Evolutionary conservation across 495 filamentous ascomycete genomes (phyloP).

Genomic region (Staphylotrichum longicolle): DNA sequence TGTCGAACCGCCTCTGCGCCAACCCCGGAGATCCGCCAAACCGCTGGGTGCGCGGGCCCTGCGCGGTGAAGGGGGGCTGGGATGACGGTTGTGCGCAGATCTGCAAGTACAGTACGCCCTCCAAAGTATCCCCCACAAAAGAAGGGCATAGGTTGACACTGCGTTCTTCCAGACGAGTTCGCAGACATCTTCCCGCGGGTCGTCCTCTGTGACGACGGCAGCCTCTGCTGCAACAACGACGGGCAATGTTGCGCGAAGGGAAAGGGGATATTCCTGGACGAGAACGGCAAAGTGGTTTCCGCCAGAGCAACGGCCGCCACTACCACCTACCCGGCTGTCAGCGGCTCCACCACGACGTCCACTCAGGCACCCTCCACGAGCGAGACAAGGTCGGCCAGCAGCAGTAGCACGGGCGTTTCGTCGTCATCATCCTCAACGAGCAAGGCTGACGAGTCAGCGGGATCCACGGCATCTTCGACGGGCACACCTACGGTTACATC

Average conservation of each 20-base stretch:
- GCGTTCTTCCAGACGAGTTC: conserved; percentile 10
- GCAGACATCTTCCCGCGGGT: conserved; percentile 27
- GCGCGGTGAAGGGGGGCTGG: conserved; percentile 21
- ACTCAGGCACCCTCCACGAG: background rate
- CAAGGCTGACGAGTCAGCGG: background rate
- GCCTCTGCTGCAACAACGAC: conserved; percentile 34
- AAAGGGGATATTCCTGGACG: conserved; percentile 29
- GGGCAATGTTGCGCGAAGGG: conserved; percentile 28
- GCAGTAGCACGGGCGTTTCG: background rate
- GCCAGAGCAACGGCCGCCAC: conserved; percentile 14
- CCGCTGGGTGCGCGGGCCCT: conserved; percentile 29
- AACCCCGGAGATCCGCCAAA: conserved; percentile 18
- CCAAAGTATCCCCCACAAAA: too few relatives aligned
- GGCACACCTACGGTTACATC: background rate
- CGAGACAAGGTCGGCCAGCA: background rate
- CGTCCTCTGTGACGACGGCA: conserved; percentile 27
- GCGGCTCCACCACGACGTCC: background rate
- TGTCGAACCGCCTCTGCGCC: conserved; percentile 29
- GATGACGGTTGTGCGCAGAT: conserved; percentile 30
- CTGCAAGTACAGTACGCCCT: conserved; percentile 31
- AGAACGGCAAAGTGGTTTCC: conserved; percentile 20
- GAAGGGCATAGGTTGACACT: too few relatives aligned
- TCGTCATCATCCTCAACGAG: background rate
- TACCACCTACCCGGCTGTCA: conserved; percentile 22
- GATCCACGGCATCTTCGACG: background rate